Conservation (phyloP, 1,284 basidiomycete species). For the Cutaneotrichosporon sp. region DNA sequence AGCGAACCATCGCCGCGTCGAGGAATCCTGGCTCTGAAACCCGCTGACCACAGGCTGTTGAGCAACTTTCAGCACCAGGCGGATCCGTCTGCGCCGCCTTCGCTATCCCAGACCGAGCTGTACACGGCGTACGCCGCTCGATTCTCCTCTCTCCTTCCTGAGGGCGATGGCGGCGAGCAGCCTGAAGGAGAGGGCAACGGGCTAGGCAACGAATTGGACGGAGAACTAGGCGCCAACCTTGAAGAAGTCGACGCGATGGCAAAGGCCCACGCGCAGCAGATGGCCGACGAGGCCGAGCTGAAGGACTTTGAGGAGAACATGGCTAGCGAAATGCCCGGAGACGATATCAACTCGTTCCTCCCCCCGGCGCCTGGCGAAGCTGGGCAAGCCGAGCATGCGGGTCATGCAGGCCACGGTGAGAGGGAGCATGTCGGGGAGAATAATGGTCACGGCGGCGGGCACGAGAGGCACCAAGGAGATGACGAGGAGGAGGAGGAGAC, state of each 20-base stretch:
- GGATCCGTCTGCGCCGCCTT: constrained; percentile 16
- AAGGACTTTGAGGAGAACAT: constrained; percentile 20
- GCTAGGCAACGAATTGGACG: not conserved
- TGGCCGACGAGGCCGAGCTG: constrained; percentile 7
- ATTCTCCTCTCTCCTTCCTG: constrained; percentile 27
- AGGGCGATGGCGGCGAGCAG: not conserved
- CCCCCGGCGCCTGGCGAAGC: constrained; percentile 2
- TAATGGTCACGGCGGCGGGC: not conserved
- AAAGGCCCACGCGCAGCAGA: not conserved
- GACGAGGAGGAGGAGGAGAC: not conserved
- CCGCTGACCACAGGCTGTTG: constrained; percentile 28
- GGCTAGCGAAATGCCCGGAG: constrained; percentile 19
- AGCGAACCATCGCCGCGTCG: no score
- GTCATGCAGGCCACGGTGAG: not conserved
- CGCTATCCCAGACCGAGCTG: constrained; percentile 39
- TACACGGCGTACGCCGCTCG: constrained; percentile 41
- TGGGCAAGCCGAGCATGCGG: not conserved
- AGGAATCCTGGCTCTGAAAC: no score
- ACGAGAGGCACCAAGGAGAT: not conserved
- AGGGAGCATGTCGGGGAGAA: not conserved
- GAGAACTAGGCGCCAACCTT: not conserved
- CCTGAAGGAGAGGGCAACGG: constrained; percentile 1
- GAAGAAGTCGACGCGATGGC: not conserved
- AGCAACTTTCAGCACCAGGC: constrained; percentile 33
- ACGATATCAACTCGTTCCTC: constrained; percentile 22